Evolutionary conservation across 805 yeast genomes (phyloP), one percentile per base, ranked within the genome.

Genomic region (baker's yeast (Saccharomyces cerevisiae)): DNA sequence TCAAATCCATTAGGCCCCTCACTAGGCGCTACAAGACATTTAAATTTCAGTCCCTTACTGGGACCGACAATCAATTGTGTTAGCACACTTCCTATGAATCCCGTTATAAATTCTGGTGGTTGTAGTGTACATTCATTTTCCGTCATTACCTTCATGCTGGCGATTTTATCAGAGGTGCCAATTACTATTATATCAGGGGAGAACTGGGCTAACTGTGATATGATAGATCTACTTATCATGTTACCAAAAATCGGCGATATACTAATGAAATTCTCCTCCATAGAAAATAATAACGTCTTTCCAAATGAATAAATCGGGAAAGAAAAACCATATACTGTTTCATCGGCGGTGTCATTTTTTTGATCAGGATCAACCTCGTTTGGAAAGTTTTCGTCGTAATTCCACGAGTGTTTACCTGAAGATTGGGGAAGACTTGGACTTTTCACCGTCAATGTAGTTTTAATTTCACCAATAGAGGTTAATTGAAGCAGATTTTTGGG

Each of bases 1-100:
- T 83, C 87, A 64, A 72, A 81, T 2, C 85, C 85, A 2, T 77
- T 72, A 22, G 80, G 83, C 4, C 88, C 88, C 66, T 83, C 87
- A 46, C 85, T 76, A 56, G 82, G 81, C 48, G 68, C 56, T 51
- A 66, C 41, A 54, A 58, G 8, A 32, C 65, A 56, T 46, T 53
- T 31, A 57, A 61, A 54, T 3, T 55, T 49, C 24, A 55, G 41
- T n/a, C 58, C 9, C 31, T 53, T 48, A 26, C 51, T 59, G 61
- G 3, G 14, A 17, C 43, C 43, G 30, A 30, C 22, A 31, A 58
- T 24, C 31, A 65, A 21, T 56, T 64, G 54, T 75, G 73, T 21
- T 67, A 63, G 4, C 73, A 56, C 0, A 79, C 72, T n/a, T 2
- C 82, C 87, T 8, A 77, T 60, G 26, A 80, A 75, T 0, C 87